Evolutionary conservation across 805 yeast species (phyloP), one percentile per base, ranked within the genome.

Genomic region (Metschnikowia koreensis): DNA sequence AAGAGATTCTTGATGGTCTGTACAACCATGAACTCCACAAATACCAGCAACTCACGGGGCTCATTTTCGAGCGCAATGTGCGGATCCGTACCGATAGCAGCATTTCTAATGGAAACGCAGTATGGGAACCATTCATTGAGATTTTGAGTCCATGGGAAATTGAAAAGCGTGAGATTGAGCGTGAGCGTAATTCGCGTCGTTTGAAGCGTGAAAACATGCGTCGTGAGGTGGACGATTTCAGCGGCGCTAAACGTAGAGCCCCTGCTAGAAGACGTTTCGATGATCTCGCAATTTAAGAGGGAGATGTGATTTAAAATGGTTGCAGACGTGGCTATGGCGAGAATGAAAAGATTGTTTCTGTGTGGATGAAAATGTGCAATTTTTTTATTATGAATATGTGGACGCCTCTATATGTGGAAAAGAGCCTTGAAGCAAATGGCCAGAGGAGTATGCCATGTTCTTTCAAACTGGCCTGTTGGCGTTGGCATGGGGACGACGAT

Each of bases 131-230:
- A 28, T 79, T 83, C 41, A 86, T 93, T 7, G 98, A 93, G 68
- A 81, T 83, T 12, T 77, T 94, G 53, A 84, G 94, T 1, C 92
- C 89, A 49, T 90, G 92, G 81, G 99, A 94, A 68, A 89, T 94
- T 51, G 97, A 93, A 65, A 86, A 87, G 70, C 81, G 98, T 59
- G 98, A 94, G 66, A 90, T 91, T 60, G 99, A 94, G 70, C 84
- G 96, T 63, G 97, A 92, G 61, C 81, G 98, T 68, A 91, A 88
- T 65, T 78, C 90, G 55, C 82, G 99, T 69, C 83, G 99, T 65
- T 77, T 92, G 65, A 93, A 96, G 75, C 83, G 99, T 70, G 98
- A 94, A 66, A 84, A 91, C 9, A 84, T 89, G 74, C 75, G 90
- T 53, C 81, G 87, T 46, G 85, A 71, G 42, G 83, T 77, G 42